These are phyloP conservation scores for Cryptococcus amylolentus DNA, from an alignment of 1,284 basidiomycete genomes.

Conservation along the genomic window DNA sequence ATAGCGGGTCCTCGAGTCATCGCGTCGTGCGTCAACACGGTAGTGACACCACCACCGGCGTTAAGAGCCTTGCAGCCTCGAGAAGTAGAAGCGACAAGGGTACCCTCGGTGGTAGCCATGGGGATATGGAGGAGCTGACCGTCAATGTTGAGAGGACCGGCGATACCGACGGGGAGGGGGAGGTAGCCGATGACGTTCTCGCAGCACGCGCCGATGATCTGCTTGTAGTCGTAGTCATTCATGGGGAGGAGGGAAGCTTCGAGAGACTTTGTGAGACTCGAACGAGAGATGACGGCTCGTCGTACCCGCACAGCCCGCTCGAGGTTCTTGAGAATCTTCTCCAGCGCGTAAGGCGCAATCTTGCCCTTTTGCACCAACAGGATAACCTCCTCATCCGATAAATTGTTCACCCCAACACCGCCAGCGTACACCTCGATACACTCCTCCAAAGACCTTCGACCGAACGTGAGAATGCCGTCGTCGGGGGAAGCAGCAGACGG, in stretches of 20 bases:
- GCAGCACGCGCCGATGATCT: slow-evolving; percentile 95
- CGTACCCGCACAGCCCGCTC: slow-evolving; percentile 85
- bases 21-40: slow-evolving; percentile 86
- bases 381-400: slow-evolving; percentile 92
- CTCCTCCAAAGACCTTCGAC: slow-evolving; percentile 65
- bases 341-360: slow-evolving; percentile 88
- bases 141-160: slow-evolving; percentile 91
- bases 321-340: slow-evolving; percentile 84
- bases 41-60: slow-evolving; percentile 89
- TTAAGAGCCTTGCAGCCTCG: slow-evolving; percentile 98
- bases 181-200: slow-evolving; percentile 99
- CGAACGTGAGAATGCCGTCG: slow-evolving; percentile 6
- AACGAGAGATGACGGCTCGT: slow-evolving; percentile 85
- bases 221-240: slow-evolving; percentile 85
- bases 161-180: slow-evolving; percentile 92
- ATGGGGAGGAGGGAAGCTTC: slow-evolving; percentile 81
- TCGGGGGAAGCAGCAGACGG: neutral
- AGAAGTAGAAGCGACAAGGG: slow-evolving; percentile 93
- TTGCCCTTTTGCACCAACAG: slow-evolving; percentile 86
- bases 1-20: slow-evolving; percentile 99
- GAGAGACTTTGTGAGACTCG: slow-evolving; percentile 77
- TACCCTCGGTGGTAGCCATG: slow-evolving; percentile 99
- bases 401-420: slow-evolving; percentile 58
- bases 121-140: slow-evolving; percentile 83
- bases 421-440: slow-evolving; percentile 82